Evolutionary conservation across 306 rosid genomes (phyloP).

Genomic region (Oemleria cerasiformis): DNA sequence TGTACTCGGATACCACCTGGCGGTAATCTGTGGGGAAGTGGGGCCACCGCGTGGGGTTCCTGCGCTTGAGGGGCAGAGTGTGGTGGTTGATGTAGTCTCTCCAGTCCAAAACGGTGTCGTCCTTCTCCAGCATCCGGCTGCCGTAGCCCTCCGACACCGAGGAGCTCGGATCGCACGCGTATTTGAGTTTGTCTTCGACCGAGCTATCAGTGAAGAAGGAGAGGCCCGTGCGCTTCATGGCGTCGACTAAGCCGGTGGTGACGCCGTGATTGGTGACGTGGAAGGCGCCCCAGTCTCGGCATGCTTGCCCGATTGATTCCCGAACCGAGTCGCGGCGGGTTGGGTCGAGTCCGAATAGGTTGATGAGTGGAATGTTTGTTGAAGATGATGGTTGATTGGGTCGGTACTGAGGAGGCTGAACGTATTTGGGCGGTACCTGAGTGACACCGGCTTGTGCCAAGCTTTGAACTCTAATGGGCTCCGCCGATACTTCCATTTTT

Average conservation of each 20-base stretch:
- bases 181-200: constrained; percentile 54
- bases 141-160: constrained; percentile 89
- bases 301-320: constrained; percentile 45
- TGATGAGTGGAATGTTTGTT: constrained; percentile 42
- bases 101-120: constrained; percentile 66
- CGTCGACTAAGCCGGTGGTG: constrained; percentile 38
- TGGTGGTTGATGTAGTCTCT: constrained; percentile 94
- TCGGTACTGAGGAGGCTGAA: constrained; percentile 46
- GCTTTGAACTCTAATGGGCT: constrained; percentile 57
- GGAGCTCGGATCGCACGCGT: constrained; percentile 47
- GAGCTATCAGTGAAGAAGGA: constrained; percentile 61
- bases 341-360: constrained; percentile 49
- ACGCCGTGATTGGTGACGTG: constrained; percentile 76
- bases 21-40: constrained; percentile 53
- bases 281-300: constrained; percentile 81
- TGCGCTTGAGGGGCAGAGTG: constrained; percentile 76
- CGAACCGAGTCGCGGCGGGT: constrained; percentile 28
- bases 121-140: constrained; percentile 61
- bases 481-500: constrained; percentile 44
- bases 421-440: constrained; percentile 62
- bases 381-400: constrained; percentile 13
- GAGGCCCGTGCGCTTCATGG: constrained; percentile 44
- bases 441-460: constrained; percentile 48
- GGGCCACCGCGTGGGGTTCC: constrained; percentile 75
- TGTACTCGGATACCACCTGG: constrained; percentile 37